phyloP scores from a whole-genome alignment of 768 basidiomycete genomes.

The Mycena metata region DNA sequence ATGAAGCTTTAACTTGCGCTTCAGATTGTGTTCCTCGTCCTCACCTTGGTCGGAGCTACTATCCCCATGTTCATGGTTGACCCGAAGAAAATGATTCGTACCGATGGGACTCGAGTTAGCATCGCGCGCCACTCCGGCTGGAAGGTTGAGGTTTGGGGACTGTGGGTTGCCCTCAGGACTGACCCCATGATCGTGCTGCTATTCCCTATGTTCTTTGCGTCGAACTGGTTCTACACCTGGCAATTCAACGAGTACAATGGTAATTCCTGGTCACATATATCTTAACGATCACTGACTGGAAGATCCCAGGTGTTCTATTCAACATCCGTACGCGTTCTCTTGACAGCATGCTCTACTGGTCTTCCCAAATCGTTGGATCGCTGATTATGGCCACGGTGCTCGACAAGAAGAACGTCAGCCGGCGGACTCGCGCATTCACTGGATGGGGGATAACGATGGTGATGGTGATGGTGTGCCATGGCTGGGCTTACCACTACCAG shows the following conservation, averaged over 20 bases:
- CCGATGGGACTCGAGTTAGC: slow-evolving; percentile 78
- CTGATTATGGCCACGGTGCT: slow-evolving; percentile 77
- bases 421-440: slow-evolving; percentile 78
- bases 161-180: slow-evolving; percentile 75
- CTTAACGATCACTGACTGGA: background rate
- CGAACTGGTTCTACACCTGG: slow-evolving; percentile 91
- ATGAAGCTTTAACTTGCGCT: slow-evolving; percentile 12
- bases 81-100: slow-evolving; percentile 79
- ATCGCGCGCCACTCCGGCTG: slow-evolving; percentile 79
- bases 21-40: slow-evolving; percentile 81
- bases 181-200: slow-evolving; percentile 82
- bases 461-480: slow-evolving; percentile 78
- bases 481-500: slow-evolving; percentile 85
- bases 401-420: slow-evolving; percentile 66
- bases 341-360: slow-evolving; percentile 87
- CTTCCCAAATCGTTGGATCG: slow-evolving; percentile 82
- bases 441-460: slow-evolving; percentile 74
- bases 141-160: slow-evolving; percentile 79
- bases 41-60: slow-evolving; percentile 76
- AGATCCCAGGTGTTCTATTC: slow-evolving; percentile 65
- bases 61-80: slow-evolving; percentile 81
- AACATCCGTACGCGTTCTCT: slow-evolving; percentile 83
- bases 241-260: slow-evolving; percentile 87
- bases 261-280: background rate
- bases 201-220: slow-evolving; percentile 89